Base-by-base conservation (phyloP, 139 green algal species). In the Bryopsis sp. region DNA sequence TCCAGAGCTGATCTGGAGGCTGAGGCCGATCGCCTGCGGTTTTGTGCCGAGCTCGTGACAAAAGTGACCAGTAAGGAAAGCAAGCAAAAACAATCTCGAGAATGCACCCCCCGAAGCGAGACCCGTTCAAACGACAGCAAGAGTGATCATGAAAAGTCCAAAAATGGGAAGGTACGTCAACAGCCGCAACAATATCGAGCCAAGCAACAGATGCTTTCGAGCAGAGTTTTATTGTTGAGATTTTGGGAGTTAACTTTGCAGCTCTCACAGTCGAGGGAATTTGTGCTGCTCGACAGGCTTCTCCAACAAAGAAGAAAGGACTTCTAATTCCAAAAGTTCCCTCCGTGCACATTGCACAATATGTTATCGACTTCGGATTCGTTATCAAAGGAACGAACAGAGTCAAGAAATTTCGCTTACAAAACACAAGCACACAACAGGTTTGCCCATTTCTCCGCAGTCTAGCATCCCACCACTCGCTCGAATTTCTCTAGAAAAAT, bases 281-380 rank as follows among this genome's bases (percentile, higher is more conserved):
- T 29, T 31, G 24, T 38, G 7, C 33, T 8, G 39, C 33, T 46
- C 39, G 50, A 39, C 39, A 71, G 39, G 64, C 50, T 68, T 39
- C 35, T 15, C 19, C 48, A 71, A n/a, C 39, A 33, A 65, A 47
- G 43, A 19, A 62, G 22, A 7, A 65, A 71, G 64, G 22, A 71
- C 8, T 46, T 48, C 65, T 48, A 38, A 58, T 28, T 36, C 38
- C 72, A 74, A 61, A 37, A 50, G 43, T 31, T n/a, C n/a, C n/a
- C n/a, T n/a, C n/a, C n/a, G n/a, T 58, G 58, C 7, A 33, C 68
- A 58, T 78, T 60, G 72, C 80, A 15, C 72, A 84, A 47, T 94
- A 92, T 58, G 24, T 89, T 39, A 57, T 88, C 48, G 88, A 94
- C 81, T 90, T 92, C 82, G 88, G 88, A 11, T 75, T 77, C 71